Conservation (phyloP, 257 asterid genomes). For the Handroanthus guayacan region DNA sequence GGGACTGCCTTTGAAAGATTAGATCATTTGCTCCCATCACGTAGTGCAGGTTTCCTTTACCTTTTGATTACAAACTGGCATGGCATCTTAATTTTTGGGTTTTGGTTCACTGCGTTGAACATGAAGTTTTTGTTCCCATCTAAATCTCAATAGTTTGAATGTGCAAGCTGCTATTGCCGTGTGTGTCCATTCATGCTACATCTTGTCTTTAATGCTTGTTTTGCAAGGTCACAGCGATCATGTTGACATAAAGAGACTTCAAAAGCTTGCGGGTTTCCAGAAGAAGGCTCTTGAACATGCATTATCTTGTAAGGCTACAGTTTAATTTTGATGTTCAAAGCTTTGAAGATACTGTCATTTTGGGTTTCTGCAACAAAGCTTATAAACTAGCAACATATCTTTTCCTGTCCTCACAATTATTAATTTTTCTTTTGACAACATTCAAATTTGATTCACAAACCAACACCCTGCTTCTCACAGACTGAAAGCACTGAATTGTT, state of each 20-base stretch:
- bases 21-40: slow-evolving; percentile 93
- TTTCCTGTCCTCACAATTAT: background rate
- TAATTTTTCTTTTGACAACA: background rate
- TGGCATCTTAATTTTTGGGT: background rate
- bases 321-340: background rate
- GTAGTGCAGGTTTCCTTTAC: slow-evolving; percentile 58
- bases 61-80: background rate
- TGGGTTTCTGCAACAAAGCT: background rate
- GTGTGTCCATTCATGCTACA: background rate
- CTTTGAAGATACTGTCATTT: background rate
- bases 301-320: slow-evolving; percentile 64
- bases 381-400: background rate
- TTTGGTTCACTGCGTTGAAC: too few species aligned
- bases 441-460: background rate
- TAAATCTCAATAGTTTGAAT: background rate
- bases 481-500: background rate
- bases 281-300: slow-evolving; percentile 82
- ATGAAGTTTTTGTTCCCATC: background rate
- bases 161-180: background rate
- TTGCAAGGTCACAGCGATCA: slow-evolving; percentile 41
- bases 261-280: slow-evolving; percentile 82
- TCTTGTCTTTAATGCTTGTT: slow-evolving; percentile 14
- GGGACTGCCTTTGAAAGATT: slow-evolving; percentile 87
- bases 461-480: background rate
- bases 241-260: slow-evolving; percentile 54